Percentiles rank a stretch among this genome's conserved stretches.
These are phyloP conservation scores for Candida parachauliodes DNA, from an alignment of 805 yeast species.

Conservation along the genomic window DNA sequence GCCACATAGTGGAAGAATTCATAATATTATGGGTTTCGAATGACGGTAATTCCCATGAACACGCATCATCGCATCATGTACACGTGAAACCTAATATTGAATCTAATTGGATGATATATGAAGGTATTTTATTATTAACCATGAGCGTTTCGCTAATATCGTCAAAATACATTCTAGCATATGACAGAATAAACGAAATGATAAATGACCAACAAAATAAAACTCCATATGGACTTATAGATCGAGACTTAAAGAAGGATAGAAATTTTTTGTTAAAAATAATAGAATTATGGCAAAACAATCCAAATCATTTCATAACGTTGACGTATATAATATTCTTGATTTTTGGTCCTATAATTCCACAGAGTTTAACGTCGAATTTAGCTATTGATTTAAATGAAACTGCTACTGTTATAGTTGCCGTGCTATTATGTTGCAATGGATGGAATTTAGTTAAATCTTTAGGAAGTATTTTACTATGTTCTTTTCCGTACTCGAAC, in stretches of 20 bases:
- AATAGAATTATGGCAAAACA: slow-evolving; percentile 20
- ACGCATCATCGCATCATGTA: slow-evolving; percentile 37
- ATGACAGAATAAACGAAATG: slow-evolving; percentile 32
- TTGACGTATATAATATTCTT: slow-evolving; percentile 39
- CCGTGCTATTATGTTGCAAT: slow-evolving; percentile 41
- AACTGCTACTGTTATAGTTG: slow-evolving; percentile 42
- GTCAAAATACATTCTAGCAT: slow-evolving; percentile 30
- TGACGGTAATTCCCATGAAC: slow-evolving; percentile 11
- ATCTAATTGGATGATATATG: slow-evolving; percentile 30
- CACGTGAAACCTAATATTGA: slow-evolving; percentile 27
- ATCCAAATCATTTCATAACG: slow-evolving; percentile 48
- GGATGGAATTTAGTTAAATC: slow-evolving; percentile 52
- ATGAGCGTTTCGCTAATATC: slow-evolving; percentile 28
- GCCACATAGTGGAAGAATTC: slow-evolving; percentile 81
- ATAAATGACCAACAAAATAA: slow-evolving; percentile 12
- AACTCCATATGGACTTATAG: slow-evolving; percentile 14
- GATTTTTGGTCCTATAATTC: slow-evolving; percentile 38
- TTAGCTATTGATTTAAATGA: slow-evolving; percentile 40
- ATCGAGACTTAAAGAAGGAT: slow-evolving; percentile 5
- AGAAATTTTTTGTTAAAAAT: slow-evolving; percentile 11
- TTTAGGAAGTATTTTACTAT: slow-evolving; percentile 49
- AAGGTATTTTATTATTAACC: slow-evolving; percentile 20
- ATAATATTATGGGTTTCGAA: slow-evolving; percentile 39
- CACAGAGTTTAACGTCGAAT: slow-evolving; percentile 23
- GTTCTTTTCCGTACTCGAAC: slow-evolving; percentile 49